Evolutionary conservation across 805 yeast species (phyloP), one percentile per base, ranked within the genome.

Genomic region (Ogataea ganodermae): DNA sequence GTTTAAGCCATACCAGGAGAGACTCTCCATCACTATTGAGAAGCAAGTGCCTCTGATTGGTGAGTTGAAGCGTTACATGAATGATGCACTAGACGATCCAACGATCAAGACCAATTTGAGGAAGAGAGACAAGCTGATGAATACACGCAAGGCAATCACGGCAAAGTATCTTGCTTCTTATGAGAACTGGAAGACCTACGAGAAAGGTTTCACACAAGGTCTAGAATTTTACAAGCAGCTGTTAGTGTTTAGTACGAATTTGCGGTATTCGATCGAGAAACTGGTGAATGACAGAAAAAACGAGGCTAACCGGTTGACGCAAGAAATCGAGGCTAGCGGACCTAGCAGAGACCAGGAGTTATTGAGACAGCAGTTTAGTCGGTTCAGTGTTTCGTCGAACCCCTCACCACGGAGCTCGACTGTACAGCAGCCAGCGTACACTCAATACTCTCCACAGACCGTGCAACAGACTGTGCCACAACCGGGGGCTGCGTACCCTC

Each of bases 21-120:
- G 95, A 45, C 69, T 92, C 21, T 86, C 82, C 30, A 78, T 81
- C 1, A 78, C 91, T 9, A 74, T 85, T n/a, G 76, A 74, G 32
- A 80, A 81, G 44, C 96, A 91, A 63, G 73, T 75, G 20, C 66
- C 68, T 2, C 63, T 82, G 23, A 69, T 84, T 26, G 43, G 52
- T 13, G 59, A 57, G 6, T 67, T 79, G 44, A 75, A 78, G 61
- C 67, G 73, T 52, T 55, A 71, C 45, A 66, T 80, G 72, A 53
- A 68, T 44, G 60, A 68, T n/a, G 58, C 65, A 36, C 52, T 84
- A 66, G 85, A 77, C 58, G 65, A 70, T 46, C 47, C 70, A 73
- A 26, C 71, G 68, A 48, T 72, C 65, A 60, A 71, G 70, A 58
- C 76, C 30, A 68, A 71, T n/a, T 78, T 53, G 62, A 71, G 48